These are phyloP conservation scores for Komagataea norvegica DNA, from an alignment of 1,139 yeast species.

Conservation along the genomic window DNA sequence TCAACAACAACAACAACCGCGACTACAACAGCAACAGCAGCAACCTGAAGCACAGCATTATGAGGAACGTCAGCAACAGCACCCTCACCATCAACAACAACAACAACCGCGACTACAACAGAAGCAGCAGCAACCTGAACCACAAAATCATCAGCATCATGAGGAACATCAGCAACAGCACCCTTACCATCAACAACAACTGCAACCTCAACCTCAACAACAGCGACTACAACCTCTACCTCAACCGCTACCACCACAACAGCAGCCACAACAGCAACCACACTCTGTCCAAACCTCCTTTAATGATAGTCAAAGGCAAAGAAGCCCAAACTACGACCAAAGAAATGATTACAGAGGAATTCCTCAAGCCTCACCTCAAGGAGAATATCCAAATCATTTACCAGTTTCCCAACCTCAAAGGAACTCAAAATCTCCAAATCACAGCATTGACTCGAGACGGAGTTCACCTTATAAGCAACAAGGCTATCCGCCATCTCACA, in stretches of 20 bases:
- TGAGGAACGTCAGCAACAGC: too few species aligned
- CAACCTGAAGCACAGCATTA: too few species aligned
- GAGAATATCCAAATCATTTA: neutral
- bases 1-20: neutral
- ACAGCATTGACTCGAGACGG: conserved; percentile 3
- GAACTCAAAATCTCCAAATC: neutral
- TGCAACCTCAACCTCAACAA: neutral
- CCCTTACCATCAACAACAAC: neutral
- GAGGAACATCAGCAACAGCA: too few species aligned
- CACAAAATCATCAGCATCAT: too few species aligned
- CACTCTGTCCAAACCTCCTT: too few species aligned
- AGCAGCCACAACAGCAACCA: conserved; percentile 4
- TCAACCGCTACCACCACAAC: neutral
- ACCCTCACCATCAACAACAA: neutral
- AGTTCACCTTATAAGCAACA: conserved; percentile 5
- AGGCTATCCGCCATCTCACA: conserved; percentile 3
- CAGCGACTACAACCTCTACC: too few species aligned
- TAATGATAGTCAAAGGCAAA: too few species aligned
- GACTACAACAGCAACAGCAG: neutral
- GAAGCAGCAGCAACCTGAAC: too few species aligned
- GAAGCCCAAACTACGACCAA: conserved; percentile 1
- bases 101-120: neutral
- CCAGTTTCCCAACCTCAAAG: neutral
- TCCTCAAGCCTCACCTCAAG: neutral
- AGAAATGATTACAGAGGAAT: neutral